Evolutionary conservation across 2,329 filamentous ascomycete species (phyloP).

Genomic region (Penicillium aurantiogriseum): DNA sequence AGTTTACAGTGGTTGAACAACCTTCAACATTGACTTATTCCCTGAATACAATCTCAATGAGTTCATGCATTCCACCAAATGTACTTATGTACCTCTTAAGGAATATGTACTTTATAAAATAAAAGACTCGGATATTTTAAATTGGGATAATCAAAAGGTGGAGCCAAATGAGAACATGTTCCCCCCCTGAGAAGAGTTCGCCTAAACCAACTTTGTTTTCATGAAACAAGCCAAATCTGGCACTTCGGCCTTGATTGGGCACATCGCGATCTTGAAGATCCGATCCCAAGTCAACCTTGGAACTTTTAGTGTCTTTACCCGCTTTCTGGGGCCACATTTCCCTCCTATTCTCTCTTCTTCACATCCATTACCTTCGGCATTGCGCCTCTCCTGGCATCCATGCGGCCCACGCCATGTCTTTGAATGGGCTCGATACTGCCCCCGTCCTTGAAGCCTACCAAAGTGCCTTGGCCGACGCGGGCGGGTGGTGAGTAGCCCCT

Average conservation of each 20-base stretch:
- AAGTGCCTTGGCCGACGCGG: constrained; percentile 73
- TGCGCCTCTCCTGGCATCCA: constrained; percentile 20
- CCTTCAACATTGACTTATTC: neutral
- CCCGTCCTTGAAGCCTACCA: constrained; percentile 83
- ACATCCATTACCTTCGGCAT: constrained; percentile 5
- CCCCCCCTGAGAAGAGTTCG: constrained; percentile 22
- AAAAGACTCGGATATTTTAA: constrained; percentile 1
- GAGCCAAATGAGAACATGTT: constrained; percentile 19
- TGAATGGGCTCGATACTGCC: constrained; percentile 86
- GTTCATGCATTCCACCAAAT: neutral
- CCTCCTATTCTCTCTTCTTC: constrained; percentile 11
- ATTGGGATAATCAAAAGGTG: constrained; percentile 26
- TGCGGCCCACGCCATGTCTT: constrained; percentile 67
- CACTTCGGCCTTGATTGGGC: constrained; percentile 5
- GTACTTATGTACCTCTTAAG: too few relatives aligned
- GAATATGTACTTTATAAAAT: too few relatives aligned
- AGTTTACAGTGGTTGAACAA: neutral
- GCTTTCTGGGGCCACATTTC: constrained; percentile 12
- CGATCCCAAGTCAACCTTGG: neutral
- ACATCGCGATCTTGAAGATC: constrained; percentile 10
- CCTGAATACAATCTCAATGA: neutral
- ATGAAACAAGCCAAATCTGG: constrained; percentile 1
- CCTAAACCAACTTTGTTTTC: neutral
- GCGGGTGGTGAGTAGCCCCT: constrained; percentile 76
- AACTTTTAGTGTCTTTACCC: constrained; percentile 1